Percentiles rank a stretch among this genome's conserved stretches.
Evolutionary conservation across 176 grass and related monocot species (phyloP).

Genomic region (Juncus effusus): DNA sequence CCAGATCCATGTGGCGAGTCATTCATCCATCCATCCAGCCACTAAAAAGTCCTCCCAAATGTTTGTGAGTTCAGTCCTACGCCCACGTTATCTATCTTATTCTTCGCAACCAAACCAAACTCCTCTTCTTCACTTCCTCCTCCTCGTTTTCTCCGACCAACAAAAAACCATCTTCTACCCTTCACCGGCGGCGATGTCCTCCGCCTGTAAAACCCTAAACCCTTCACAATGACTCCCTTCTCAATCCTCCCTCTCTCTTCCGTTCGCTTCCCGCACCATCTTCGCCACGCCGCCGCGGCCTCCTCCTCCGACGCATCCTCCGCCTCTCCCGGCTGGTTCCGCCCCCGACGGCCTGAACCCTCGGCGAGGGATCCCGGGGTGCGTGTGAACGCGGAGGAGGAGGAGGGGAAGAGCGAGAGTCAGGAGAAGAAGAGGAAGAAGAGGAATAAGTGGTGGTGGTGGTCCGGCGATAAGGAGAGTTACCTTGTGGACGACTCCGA

Average conservation of each 20-base stretch:
- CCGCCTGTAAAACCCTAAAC: constrained; percentile 18
- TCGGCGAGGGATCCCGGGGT: constrained; percentile 59
- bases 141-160: neutral
- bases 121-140: neutral
- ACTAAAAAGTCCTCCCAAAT: no score
- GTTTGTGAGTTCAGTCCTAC: no score
- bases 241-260: neutral
- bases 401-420: constrained; percentile 22
- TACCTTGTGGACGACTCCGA: constrained; percentile 71
- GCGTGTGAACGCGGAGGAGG: constrained; percentile 76
- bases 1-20: no score
- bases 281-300: constrained; percentile 36
- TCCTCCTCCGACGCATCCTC: constrained; percentile 52
- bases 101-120: no score
- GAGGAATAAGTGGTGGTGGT: constrained; percentile 77
- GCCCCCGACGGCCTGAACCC: constrained; percentile 25
- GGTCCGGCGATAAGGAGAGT: constrained; percentile 86
- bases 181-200: constrained; percentile 36
- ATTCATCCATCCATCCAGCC: no score
- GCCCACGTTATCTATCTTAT: no score
- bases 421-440: constrained; percentile 33
- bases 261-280: neutral
- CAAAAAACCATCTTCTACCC: neutral
- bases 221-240: constrained; percentile 41
- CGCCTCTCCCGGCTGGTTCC: constrained; percentile 60